A percentile compares a stretch with the other conserved stretches of the same genome.
These are phyloP conservation scores for Guadua angustifolia DNA, from an alignment of 176 grass and related monocot species.

Conservation along the genomic window DNA sequence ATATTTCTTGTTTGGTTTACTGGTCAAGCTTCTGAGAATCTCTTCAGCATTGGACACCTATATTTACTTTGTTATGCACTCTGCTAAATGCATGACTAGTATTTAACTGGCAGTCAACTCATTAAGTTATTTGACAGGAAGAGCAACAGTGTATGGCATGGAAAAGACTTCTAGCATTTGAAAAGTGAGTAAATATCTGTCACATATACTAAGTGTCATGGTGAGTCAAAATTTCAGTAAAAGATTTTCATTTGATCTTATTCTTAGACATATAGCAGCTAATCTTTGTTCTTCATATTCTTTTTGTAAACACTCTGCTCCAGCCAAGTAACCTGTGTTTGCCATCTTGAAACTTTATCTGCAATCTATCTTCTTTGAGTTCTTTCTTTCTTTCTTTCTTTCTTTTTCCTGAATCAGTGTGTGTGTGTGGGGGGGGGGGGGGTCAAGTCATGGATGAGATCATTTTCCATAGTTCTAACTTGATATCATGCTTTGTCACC, in stretches of 20 bases:
- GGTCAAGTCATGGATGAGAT: slow-evolving; percentile 11
- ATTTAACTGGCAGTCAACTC: slow-evolving; percentile 39
- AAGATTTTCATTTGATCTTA: background rate
- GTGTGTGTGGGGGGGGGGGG: no score
- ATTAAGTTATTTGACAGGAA: slow-evolving; percentile 67
- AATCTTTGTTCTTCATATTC: slow-evolving; percentile 16
- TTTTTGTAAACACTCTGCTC: slow-evolving; percentile 3
- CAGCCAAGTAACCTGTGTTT: background rate
- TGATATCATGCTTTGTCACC: slow-evolving; percentile 6
- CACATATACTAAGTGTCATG: slow-evolving; percentile 25
- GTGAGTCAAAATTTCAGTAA: slow-evolving; percentile 11
- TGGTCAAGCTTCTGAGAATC: slow-evolving; percentile 23
- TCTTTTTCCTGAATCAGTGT: background rate
- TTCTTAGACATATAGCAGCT: slow-evolving; percentile 18
- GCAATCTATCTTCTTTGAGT: background rate
- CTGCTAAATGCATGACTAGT: slow-evolving; percentile 40
- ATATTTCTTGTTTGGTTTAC: slow-evolving; percentile 36
- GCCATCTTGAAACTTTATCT: background rate
- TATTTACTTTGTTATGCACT: slow-evolving; percentile 31
- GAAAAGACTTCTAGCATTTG: slow-evolving; percentile 90
- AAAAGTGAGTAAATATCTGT: slow-evolving; percentile 72
- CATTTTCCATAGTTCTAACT: slow-evolving; percentile 32
- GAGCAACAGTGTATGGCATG: slow-evolving; percentile 88
- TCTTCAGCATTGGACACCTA: slow-evolving; percentile 16
- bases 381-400: slow-evolving; percentile 27